These are phyloP conservation scores for Venturia oleaginea DNA, from an alignment of 2,329 filamentous ascomycete species.

Conservation along the genomic window DNA sequence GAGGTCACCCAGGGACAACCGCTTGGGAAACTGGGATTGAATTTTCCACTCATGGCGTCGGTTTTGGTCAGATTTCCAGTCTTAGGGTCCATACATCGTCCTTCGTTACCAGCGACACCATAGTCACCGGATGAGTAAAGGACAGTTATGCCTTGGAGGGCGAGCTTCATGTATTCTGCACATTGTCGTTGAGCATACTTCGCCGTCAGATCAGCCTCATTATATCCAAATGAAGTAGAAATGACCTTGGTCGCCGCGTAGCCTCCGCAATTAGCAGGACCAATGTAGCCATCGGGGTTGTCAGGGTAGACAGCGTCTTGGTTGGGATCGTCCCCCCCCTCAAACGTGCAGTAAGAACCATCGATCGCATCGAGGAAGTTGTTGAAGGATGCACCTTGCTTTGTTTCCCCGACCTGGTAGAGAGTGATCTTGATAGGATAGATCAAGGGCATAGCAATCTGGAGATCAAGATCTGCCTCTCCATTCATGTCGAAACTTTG, in stretches of 20 bases:
- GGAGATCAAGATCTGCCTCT: conserved; percentile 15
- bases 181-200: conserved; percentile 31
- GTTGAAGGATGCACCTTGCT: conserved; percentile 16
- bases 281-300: conserved; percentile 30
- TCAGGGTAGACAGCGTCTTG: conserved; percentile 36
- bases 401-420: conserved; percentile 34
- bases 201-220: conserved; percentile 30
- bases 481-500: conserved; percentile 15
- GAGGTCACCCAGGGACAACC: conserved; percentile 40
- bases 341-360: conserved; percentile 11
- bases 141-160: conserved; percentile 31
- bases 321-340: conserved; percentile 31
- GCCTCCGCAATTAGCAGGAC: conserved; percentile 10
- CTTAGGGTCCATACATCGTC: conserved; percentile 30
- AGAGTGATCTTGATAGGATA: conserved; percentile 12
- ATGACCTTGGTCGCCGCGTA: conserved; percentile 24
- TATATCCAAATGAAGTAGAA: conserved; percentile 32
- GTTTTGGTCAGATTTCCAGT: conserved; percentile 37
- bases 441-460: conserved; percentile 12
- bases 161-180: conserved; percentile 31
- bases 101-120: conserved; percentile 22
- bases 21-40: conserved; percentile 38
- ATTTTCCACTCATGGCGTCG: conserved; percentile 22
- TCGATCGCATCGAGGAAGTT: conserved; percentile 15
- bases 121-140: conserved; percentile 33